Conservation (phyloP, 1,284 basidiomycete genomes). For the Ceratobasidium sp. region DNA sequence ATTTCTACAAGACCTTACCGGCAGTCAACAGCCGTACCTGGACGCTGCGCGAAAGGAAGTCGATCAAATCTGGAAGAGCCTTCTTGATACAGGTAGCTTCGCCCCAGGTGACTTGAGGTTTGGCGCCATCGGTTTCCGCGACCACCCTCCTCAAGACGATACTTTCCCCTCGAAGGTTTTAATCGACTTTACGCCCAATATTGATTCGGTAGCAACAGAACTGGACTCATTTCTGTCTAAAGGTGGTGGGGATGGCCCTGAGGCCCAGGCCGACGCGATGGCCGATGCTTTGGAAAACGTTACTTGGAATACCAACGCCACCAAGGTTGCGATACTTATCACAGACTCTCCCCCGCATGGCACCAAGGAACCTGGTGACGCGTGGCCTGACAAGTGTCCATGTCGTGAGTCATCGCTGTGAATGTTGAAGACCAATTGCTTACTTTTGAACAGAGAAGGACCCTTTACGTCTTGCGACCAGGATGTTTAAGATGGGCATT, state of each 20-base stretch:
- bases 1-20: conserved; percentile 49
- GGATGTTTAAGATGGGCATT: conserved; percentile 63
- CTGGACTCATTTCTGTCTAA: conserved; percentile 61
- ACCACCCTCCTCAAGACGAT: conserved; percentile 64
- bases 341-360: conserved; percentile 71
- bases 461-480: conserved; percentile 62
- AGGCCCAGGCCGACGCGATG: conserved; percentile 68
- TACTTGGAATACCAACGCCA: conserved; percentile 63
- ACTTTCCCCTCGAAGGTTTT: conserved; percentile 60
- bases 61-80: not conserved
- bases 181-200: conserved; percentile 62
- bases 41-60: conserved; percentile 51
- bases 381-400: conserved; percentile 49
- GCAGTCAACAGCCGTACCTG: conserved; percentile 50
- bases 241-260: conserved; percentile 69
- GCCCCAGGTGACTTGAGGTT: conserved; percentile 60
- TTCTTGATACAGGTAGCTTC: not conserved
- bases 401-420: conserved; percentile 1
- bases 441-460: conserved; percentile 57
- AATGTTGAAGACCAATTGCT: conserved; percentile 34
- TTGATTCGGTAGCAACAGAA: conserved; percentile 60
- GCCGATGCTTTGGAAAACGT: conserved; percentile 59
- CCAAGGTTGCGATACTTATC: conserved; percentile 63
- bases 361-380: conserved; percentile 57
- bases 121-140: conserved; percentile 61